Base-by-base conservation (phyloP, 306 rosid species). In the Albizia julibrissin region DNA sequence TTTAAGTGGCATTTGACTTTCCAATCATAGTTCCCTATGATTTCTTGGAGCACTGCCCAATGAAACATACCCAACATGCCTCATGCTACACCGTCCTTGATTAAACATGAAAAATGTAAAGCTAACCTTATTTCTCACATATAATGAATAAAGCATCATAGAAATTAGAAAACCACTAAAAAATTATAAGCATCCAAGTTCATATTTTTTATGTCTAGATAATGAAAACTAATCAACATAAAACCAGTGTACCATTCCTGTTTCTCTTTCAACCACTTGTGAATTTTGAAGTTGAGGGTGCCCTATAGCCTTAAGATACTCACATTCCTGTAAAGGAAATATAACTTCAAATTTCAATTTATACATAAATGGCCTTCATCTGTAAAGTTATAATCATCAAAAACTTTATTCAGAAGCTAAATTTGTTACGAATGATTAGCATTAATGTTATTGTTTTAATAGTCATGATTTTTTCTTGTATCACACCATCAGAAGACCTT, bases 191-290 rank as follows among this genome's bases (percentile, higher is more conserved):
- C 39, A 2, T 31, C 70, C 43, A 31, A 49, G 14, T 10, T 37
- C 42, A 22, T 50, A 49, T 26, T 66, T 66, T 8, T 22, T 12
- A 33, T 33, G 22, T 31, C 19, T 19, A 5, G 81, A 78, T 68
- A 76, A 21, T 43, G 64, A 75, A 12, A 40, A 68, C 37, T 72
- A 80, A 34, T 74, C 44, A 74, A 80, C 22, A 46, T 12, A 62
- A 56, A 79, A 78, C 65, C 40, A 67, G 40, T 69, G 27, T 81
- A 95, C 99, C 99, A 88, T 93, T 83, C 99, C 98, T 2, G 99
- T 95, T 65, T 85, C 89, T 0, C 87, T 34, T 86, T 95, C 97
- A 86, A 93, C 99, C 72, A 95, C 99, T n/a, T 93, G 92, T 59
- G 99, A 95, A 87, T 79, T 47, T 74, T 89, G 85, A 77, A 95